Evolutionary conservation across 2,329 filamentous ascomycete genomes (phyloP).

Genomic region (Cordyceps cateniannulata): DNA sequence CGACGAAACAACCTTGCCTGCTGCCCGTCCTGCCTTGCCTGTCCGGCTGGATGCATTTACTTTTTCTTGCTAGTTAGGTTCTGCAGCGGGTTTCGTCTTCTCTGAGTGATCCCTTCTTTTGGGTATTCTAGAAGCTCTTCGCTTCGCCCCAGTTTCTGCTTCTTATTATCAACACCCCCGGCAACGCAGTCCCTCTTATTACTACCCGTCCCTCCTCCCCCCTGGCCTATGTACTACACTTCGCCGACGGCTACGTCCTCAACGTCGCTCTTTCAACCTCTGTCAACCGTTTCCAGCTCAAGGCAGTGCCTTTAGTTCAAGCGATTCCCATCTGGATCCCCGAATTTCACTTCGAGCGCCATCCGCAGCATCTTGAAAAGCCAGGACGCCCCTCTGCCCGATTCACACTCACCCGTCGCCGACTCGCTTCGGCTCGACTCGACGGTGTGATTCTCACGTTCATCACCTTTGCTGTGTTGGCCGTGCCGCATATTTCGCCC

Average conservation of each 20-base stretch:
- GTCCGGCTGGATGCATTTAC: neutral
- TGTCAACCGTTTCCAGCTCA: neutral
- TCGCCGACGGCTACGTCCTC: neutral
- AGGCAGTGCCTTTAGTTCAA: constrained; percentile 8
- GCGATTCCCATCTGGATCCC: neutral
- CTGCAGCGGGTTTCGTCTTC: constrained; percentile 10
- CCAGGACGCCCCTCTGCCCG: neutral
- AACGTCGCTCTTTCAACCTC: constrained; percentile 10
- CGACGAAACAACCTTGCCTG: constrained; percentile 8
- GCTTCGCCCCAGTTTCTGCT: neutral
- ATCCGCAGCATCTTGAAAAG: neutral
- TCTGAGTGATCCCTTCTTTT: constrained; percentile 2
- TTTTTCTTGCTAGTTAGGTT: neutral
- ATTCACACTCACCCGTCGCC: constrained; percentile 1
- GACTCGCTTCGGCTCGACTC: constrained; percentile 8
- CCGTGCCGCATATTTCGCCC: neutral
- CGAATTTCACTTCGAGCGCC: neutral
- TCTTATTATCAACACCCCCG: constrained; percentile 1
- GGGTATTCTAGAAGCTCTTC: constrained; percentile 13
- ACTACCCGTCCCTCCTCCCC: constrained; percentile 12
- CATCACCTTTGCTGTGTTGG: neutral
- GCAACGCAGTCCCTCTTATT: constrained; percentile 10
- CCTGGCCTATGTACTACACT: constrained; percentile 12
- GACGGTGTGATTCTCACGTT: constrained; percentile 2
- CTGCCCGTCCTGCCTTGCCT: neutral